Base-by-base conservation (phyloP, 306 rosid genomes). In the Dalbergia cultrata region DNA sequence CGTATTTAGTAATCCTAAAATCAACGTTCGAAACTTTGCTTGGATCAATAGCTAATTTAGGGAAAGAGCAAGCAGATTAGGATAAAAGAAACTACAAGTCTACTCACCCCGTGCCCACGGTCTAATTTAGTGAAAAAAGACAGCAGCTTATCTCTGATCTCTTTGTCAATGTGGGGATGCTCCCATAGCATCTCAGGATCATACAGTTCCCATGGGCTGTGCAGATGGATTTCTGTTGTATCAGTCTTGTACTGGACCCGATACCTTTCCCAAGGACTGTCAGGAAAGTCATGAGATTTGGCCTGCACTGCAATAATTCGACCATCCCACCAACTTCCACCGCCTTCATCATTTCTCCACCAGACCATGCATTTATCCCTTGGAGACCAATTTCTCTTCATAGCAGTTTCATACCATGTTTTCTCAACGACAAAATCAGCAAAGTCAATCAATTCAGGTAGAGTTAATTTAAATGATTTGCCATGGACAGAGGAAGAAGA, bases 191-290 rank as follows among this genome's bases (percentile, higher is more conserved):
- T 70, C 75, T 78, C 89, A 2, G 72, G 86, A 78, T 92, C 97
- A 66, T 76, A 83, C 53, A 93, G 85, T 78, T 93, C 98, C 98
- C 98, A 93, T 5, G 98, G 98, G 85, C 97, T 87, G 76, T 93
- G 98, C 62, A 10, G 68, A 76, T 88, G 91, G 68, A n/a, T 41
- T 35, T 79, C 87, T 41, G 52, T 59, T 49, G 87, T 85, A 60
- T 91, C 92, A 52, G 80, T 75, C 80, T 81, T 83, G 75, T 93
- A 93, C 59, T 69, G 79, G 72, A 93, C 74, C 70, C 7, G 50
- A 80, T 83, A 86, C 87, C 92, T 89, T 70, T 90, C 90, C 98
- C 98, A 91, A 39, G 98, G 97, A 88, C 98, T 93, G 70, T 90
- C 89, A 0, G 98, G 97, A 78, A 93, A 93, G 45, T 89, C 92